Evolutionary conservation across 208 protist species (phyloP).

Genomic region (Crithidia expoeki): DNA sequence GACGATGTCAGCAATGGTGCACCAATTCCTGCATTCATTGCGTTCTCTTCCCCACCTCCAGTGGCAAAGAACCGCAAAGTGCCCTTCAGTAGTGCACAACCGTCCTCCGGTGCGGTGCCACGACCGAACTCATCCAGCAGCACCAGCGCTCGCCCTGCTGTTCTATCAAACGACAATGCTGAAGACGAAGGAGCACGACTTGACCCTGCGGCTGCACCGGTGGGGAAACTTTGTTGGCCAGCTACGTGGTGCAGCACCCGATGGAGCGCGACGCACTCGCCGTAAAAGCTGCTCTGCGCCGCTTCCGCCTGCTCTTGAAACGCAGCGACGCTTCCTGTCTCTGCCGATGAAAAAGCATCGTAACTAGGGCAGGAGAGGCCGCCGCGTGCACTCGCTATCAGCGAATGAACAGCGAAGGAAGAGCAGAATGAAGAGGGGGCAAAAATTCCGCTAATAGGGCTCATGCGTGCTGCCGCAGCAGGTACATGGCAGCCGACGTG

Average conservation of each 20-base stretch:
- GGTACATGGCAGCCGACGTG: slow-evolving; percentile 95
- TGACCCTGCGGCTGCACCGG: no score
- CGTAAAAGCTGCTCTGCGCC: slow-evolving; percentile 59
- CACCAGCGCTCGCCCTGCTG: slow-evolving; percentile 62
- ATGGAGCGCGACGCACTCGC: slow-evolving; percentile 70
- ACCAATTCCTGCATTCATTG: no score
- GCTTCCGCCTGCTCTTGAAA: slow-evolving; percentile 6
- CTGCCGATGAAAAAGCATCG: neutral
- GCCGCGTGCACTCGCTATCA: neutral
- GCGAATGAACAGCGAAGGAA: neutral
- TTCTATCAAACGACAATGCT: neutral
- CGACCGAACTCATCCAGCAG: slow-evolving; percentile 96
- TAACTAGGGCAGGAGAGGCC: neutral
- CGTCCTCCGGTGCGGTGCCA: slow-evolving; percentile 88
- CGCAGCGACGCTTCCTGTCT: neutral
- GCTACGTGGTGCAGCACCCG: slow-evolving; percentile 59
- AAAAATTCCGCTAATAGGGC: slow-evolving; percentile 63
- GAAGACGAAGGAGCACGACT: no score
- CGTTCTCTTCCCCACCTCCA: neutral
- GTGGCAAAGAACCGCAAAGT: slow-evolving; percentile 57
- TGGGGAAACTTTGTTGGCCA: slow-evolving; percentile 15
- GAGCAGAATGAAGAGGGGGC: slow-evolving; percentile 24
- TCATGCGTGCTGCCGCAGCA: slow-evolving; percentile 52
- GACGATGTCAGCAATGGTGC: no score
- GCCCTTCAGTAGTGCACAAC: slow-evolving; percentile 77